Conservation (phyloP, 2,329 filamentous ascomycete genomes). For the Alternaria ventricosa region DNA sequence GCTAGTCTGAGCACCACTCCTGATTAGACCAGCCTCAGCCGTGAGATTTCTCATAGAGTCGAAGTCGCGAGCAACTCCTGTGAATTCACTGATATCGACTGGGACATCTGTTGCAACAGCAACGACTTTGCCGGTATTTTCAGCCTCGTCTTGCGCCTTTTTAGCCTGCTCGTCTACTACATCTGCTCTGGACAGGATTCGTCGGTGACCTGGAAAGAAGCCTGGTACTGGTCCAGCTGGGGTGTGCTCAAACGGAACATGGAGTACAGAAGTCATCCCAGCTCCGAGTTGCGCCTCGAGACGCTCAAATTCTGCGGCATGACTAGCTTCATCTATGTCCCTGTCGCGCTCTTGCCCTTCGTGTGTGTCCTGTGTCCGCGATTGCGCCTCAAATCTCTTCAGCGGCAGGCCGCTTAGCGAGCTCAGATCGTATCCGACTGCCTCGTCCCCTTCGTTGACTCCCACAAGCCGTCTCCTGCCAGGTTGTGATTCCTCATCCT, state of each 20-base stretch:
- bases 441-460: conserved; percentile 42
- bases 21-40: conserved; percentile 20
- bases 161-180: conserved; percentile 28
- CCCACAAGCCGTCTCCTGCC: conserved; percentile 19
- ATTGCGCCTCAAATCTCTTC: conserved; percentile 27
- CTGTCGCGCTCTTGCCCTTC: conserved; percentile 27
- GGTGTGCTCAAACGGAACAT: conserved; percentile 42
- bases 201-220: conserved; percentile 26
- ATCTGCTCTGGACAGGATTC: conserved; percentile 26
- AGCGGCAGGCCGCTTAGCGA: conserved; percentile 39
- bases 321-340: conserved; percentile 39
- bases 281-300: conserved; percentile 46
- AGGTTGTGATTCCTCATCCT: conserved; percentile 38
- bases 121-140: conserved; percentile 53
- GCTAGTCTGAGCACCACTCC: conserved; percentile 37
- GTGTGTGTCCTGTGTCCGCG: conserved; percentile 13
- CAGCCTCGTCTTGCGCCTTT: conserved; percentile 51
- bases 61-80: conserved; percentile 43
- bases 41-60: conserved; percentile 39
- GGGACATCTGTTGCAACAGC: conserved; percentile 50
- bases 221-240: conserved; percentile 16
- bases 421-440: conserved; percentile 36
- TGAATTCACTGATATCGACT: conserved; percentile 52
- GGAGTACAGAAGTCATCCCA: conserved; percentile 45
- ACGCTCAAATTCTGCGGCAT: conserved; percentile 44